Percentiles rank a stretch among this genome's conserved stretches.
Evolutionary conservation across 1,139 yeast species (phyloP).

Genomic region (Lodderomyces metapsilosis): DNA sequence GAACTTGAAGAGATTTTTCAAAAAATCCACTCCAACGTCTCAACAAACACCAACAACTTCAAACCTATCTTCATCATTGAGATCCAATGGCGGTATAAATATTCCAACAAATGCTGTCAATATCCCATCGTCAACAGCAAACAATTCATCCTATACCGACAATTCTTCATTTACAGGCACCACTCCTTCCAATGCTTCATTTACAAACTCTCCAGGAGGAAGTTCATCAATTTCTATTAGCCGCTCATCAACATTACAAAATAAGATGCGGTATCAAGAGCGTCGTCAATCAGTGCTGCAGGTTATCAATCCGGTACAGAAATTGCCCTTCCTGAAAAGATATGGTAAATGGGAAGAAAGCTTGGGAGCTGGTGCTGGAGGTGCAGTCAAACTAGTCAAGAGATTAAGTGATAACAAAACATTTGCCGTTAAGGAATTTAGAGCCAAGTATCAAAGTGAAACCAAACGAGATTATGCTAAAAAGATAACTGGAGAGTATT

Average conservation of each 20-base stretch:
- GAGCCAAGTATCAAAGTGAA: conserved; percentile 75
- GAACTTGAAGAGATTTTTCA: conserved; percentile 62
- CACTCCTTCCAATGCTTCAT: conserved; percentile 21
- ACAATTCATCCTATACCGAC: conserved; percentile 13
- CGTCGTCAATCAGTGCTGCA: conserved; percentile 41
- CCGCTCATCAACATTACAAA: conserved; percentile 29
- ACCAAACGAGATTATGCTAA: conserved; percentile 84
- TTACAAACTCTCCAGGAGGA: conserved; percentile 18
- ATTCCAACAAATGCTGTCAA: conserved; percentile 16
- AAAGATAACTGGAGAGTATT: conserved; percentile 92
- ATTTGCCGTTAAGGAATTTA: conserved; percentile 91
- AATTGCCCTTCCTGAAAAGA: conserved; percentile 63
- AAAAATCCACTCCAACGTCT: conserved; percentile 39
- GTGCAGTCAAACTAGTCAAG: conserved; percentile 76
- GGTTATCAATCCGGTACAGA: conserved; percentile 28
- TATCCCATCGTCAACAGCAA: conserved; percentile 9
- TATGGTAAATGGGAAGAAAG: conserved; percentile 83
- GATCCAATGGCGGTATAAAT: conserved; percentile 20
- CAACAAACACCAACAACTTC: conserved; percentile 27
- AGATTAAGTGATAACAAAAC: conserved; percentile 66
- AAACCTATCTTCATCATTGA: conserved; percentile 41
- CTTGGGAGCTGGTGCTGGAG: conserved; percentile 96
- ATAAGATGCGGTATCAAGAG: conserved; percentile 34
- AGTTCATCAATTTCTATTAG: conserved; percentile 24
- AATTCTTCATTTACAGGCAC: conserved; percentile 27